Percentiles rank a stretch among this genome's conserved stretches.
phyloP scores from a whole-genome alignment of 306 rosid genomes.

The Benincasa hispida region DNA sequence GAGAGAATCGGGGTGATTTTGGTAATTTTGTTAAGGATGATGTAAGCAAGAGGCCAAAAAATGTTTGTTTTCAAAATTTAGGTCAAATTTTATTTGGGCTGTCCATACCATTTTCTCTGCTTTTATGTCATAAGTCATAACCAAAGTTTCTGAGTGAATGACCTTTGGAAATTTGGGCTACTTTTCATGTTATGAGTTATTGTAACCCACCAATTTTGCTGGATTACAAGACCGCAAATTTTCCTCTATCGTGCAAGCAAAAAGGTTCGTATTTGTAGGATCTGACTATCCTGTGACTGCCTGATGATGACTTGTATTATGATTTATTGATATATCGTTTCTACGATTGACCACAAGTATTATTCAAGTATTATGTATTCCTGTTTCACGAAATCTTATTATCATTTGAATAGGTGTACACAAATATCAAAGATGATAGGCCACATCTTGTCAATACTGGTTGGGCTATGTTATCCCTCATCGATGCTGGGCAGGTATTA shows the following conservation, averaged over 20 bases:
- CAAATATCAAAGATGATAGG: constrained; percentile 17
- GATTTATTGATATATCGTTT: background rate
- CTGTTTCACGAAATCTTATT: background rate
- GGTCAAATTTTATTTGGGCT: background rate
- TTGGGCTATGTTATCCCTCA: constrained; percentile 27
- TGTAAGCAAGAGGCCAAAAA: no score
- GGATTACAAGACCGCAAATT: background rate
- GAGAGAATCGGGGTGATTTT: no score
- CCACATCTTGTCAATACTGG: constrained; percentile 26
- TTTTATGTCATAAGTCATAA: background rate
- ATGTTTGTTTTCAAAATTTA: no score
- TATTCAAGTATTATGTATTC: background rate
- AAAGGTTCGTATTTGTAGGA: background rate
- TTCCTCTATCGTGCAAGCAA: background rate
- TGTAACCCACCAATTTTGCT: background rate
- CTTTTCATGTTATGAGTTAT: background rate
- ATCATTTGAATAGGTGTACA: constrained; percentile 15
- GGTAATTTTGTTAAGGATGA: no score
- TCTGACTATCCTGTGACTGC: background rate
- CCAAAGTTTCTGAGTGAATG: background rate
- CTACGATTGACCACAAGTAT: background rate
- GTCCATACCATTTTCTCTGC: no score
- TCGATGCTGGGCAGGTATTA: constrained; percentile 27
- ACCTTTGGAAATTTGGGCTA: background rate
- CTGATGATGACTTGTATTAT: background rate